Evolutionary conservation across 352 stramenopile genomes (phyloP).

Genomic region (Phytophthora chlamydospora): DNA sequence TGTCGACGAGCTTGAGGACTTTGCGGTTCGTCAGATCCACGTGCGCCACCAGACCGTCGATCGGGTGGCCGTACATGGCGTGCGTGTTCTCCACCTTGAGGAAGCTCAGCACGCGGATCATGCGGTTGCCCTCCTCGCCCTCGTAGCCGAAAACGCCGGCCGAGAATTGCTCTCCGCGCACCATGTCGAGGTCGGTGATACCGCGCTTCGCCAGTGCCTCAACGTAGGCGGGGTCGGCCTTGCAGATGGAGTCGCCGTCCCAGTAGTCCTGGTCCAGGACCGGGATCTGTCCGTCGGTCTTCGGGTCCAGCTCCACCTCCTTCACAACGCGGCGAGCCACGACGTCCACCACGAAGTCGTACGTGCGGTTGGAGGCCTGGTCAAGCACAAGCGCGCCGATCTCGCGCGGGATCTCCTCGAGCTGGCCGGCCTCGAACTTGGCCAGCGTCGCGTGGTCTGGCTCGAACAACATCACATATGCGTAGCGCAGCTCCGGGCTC

Average conservation of each 20-base stretch:
- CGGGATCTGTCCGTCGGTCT: constrained; percentile 49
- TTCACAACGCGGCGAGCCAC: constrained; percentile 36
- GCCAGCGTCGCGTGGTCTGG: constrained; percentile 49
- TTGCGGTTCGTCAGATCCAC: constrained; percentile 51
- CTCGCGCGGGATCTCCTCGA: constrained; percentile 46
- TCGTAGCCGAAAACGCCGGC: constrained; percentile 52
- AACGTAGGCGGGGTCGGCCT: constrained; percentile 48
- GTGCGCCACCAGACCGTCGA: constrained; percentile 53
- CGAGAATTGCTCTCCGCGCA: constrained; percentile 49
- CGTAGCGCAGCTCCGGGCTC: constrained; percentile 44
- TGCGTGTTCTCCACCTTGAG: constrained; percentile 45
- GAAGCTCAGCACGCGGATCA: constrained; percentile 59
- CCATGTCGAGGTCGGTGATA: constrained; percentile 52
- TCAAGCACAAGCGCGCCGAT: constrained; percentile 50
- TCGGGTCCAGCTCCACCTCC: constrained; percentile 41
- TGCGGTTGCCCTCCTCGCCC: constrained; percentile 44
- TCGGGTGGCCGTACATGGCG: constrained; percentile 57
- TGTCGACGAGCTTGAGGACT: constrained; percentile 48
- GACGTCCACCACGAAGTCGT: constrained; percentile 52
- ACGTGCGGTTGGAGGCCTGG: constrained; percentile 36
- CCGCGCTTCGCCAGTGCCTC: constrained; percentile 46
- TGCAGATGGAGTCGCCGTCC: constrained; percentile 48
- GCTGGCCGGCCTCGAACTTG: constrained; percentile 41
- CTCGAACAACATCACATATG: constrained; percentile 62
- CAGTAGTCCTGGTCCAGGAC: constrained; percentile 57